These are phyloP conservation scores for Pythium angustatum DNA, from an alignment of 352 stramenopile species.

Conservation along the genomic window DNA sequence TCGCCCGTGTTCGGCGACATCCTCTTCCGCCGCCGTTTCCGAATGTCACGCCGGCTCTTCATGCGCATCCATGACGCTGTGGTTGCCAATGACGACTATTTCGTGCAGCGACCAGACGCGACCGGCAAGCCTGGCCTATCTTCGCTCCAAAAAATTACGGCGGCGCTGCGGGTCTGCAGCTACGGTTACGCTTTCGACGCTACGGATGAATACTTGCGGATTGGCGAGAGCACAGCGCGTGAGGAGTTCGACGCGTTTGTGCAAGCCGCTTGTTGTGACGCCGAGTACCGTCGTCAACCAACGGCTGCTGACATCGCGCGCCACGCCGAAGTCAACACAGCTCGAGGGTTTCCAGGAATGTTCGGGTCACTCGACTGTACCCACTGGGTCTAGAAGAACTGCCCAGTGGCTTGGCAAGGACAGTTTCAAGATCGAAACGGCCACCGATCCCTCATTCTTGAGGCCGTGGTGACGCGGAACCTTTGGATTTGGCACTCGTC, in stretches of 20 bases:
- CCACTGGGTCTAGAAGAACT: slow-evolving; percentile 25
- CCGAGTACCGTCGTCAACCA: slow-evolving; percentile 22
- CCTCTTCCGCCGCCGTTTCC: slow-evolving; percentile 4
- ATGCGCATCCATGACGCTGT: slow-evolving; percentile 1
- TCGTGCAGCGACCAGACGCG: neutral
- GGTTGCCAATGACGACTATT: neutral
- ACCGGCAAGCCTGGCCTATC: slow-evolving; percentile 14
- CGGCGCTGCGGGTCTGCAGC: slow-evolving; percentile 21
- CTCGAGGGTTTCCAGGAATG: slow-evolving; percentile 21
- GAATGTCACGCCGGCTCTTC: neutral
- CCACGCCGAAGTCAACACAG: slow-evolving; percentile 4
- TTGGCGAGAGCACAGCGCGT: neutral
- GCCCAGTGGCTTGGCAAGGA: slow-evolving; percentile 12
- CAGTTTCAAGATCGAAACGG: slow-evolving; percentile 17
- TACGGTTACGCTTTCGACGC: slow-evolving; percentile 20
- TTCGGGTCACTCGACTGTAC: slow-evolving; percentile 24
- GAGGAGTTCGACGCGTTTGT: slow-evolving; percentile 2
- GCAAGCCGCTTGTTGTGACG: slow-evolving; percentile 2
- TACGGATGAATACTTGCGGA: slow-evolving; percentile 21
- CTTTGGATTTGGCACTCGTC: slow-evolving; percentile 33
- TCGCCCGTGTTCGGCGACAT: neutral
- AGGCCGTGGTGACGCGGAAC: slow-evolving; percentile 28
- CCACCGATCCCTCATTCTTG: slow-evolving; percentile 17
- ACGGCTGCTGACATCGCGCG: slow-evolving; percentile 18
- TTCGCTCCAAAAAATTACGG: slow-evolving; percentile 25